Evolutionary conservation across 768 basidiomycete species (phyloP).

Genomic region (Favolaschia claudopus): DNA sequence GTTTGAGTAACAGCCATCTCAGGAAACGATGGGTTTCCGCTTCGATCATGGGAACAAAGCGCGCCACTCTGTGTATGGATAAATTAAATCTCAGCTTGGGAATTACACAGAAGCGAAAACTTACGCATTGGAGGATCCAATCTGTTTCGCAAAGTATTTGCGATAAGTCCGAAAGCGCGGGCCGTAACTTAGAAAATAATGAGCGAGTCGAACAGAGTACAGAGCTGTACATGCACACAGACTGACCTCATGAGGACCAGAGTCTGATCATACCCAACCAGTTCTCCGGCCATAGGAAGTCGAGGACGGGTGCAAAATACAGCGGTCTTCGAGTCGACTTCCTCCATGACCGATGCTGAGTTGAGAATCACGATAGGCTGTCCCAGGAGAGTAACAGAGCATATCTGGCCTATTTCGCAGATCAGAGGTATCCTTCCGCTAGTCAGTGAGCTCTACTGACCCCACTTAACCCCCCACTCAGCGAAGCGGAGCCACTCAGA

Average conservation of each 20-base stretch:
- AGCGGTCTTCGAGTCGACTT: conserved; percentile 55
- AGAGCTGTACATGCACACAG: not conserved
- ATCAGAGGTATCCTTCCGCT: not conserved
- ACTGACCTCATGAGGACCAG: conserved; percentile 48
- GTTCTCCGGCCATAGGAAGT: conserved; percentile 59
- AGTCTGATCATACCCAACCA: conserved; percentile 55
- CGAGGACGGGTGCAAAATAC: conserved; percentile 58
- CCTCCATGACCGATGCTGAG: conserved; percentile 49
- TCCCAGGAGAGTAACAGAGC: conserved; percentile 51
- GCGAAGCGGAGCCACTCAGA: conserved; percentile 58
- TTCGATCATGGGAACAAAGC: conserved; percentile 42
- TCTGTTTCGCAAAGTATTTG: conserved; percentile 49
- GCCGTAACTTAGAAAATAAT: conserved; percentile 40
- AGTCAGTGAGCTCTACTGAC: conserved; percentile 34
- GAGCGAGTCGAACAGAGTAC: not conserved
- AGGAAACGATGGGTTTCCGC: conserved; percentile 46
- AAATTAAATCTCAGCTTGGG: not conserved
- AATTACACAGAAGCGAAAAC: not conserved
- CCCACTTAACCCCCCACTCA: conserved; percentile 62
- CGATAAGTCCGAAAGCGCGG: conserved; percentile 52
- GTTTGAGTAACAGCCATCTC: conserved; percentile 41
- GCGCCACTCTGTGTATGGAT: conserved; percentile 28
- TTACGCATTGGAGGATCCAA: conserved; percentile 42
- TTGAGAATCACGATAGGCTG: conserved; percentile 58
- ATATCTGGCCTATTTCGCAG: conserved; percentile 41